Conservation (phyloP, 2,329 filamentous ascomycete species). For the Knufia fluminis region DNA sequence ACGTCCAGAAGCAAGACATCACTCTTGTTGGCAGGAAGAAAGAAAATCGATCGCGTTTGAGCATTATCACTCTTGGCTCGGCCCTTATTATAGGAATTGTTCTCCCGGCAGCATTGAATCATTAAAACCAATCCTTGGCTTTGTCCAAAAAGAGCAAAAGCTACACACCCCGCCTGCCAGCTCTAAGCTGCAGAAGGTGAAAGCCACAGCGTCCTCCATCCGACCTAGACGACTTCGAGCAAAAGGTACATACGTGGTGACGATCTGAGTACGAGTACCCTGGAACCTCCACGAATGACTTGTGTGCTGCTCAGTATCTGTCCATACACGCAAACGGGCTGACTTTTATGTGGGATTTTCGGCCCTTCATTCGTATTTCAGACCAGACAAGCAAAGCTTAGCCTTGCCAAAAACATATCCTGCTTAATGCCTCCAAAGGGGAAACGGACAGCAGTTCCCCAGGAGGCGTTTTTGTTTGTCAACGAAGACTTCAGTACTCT, state of each 20-base stretch:
- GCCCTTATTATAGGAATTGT: too few species aligned
- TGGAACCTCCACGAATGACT: neutral
- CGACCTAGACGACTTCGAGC: neutral
- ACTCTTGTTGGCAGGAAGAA: too few species aligned
- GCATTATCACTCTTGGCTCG: too few species aligned
- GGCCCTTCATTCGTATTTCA: neutral
- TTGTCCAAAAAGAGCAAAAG: neutral
- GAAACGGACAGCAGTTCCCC: neutral
- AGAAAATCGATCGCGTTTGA: too few species aligned
- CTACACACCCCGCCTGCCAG: too few species aligned
- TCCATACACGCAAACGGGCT: neutral
- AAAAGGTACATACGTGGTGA: neutral
- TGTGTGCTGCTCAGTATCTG: neutral
- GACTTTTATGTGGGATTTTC: neutral
- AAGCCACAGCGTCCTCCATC: neutral
- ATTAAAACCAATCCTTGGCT: too few species aligned
- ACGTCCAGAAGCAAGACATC: too few species aligned
- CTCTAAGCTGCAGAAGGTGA: too few species aligned
- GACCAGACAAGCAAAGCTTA: neutral
- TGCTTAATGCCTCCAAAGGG: neutral
- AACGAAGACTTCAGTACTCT: conserved; percentile 2
- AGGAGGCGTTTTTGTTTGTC: neutral
- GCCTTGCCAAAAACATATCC: neutral
- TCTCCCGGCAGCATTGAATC: too few species aligned
- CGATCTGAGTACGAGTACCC: neutral